These are phyloP conservation scores for Ammopiptanthus mongolicus DNA, from an alignment of 306 rosid species.

Conservation along the genomic window DNA sequence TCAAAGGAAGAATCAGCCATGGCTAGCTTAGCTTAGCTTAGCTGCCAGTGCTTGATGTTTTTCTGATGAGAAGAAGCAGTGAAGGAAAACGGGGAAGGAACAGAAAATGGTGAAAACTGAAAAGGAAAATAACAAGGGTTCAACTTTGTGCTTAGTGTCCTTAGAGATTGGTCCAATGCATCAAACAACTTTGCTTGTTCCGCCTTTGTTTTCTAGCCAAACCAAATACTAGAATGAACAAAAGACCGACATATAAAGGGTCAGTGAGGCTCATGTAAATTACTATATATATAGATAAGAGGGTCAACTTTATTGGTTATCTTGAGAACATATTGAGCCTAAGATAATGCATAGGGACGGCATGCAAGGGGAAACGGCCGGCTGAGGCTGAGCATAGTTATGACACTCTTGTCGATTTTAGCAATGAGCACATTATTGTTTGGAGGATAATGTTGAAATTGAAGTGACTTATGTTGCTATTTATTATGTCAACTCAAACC, in stretches of 20 bases:
- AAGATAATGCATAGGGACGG: slow-evolving; percentile 30
- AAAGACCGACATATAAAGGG: not conserved
- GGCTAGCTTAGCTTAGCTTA: slow-evolving; percentile 7
- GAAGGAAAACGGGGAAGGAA: not conserved
- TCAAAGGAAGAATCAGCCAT: slow-evolving; percentile 59
- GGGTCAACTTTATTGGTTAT: not conserved
- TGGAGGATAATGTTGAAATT: not conserved
- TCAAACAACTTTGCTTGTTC: slow-evolving; percentile 5
- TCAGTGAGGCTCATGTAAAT: not conserved
- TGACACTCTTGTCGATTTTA: not conserved
- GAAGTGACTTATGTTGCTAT: slow-evolving; percentile 2
- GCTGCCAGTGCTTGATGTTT: not conserved
- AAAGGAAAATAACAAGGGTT: not conserved
- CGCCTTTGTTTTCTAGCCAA: slow-evolving; percentile 15
- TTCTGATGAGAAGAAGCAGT: not conserved
- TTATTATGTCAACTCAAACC: not conserved
- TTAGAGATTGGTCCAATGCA: slow-evolving; percentile 10
- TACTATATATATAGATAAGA: not conserved
- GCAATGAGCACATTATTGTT: not conserved
- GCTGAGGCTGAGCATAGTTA: slow-evolving; percentile 25
- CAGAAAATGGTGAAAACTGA: not conserved
- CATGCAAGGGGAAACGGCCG: slow-evolving; percentile 24
- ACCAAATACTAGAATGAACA: not conserved
- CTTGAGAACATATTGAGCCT: not conserved
- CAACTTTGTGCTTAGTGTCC: slow-evolving; percentile 5